These are phyloP conservation scores for Lentinula raphanica DNA, from an alignment of 768 basidiomycete genomes.

Conservation along the genomic window DNA sequence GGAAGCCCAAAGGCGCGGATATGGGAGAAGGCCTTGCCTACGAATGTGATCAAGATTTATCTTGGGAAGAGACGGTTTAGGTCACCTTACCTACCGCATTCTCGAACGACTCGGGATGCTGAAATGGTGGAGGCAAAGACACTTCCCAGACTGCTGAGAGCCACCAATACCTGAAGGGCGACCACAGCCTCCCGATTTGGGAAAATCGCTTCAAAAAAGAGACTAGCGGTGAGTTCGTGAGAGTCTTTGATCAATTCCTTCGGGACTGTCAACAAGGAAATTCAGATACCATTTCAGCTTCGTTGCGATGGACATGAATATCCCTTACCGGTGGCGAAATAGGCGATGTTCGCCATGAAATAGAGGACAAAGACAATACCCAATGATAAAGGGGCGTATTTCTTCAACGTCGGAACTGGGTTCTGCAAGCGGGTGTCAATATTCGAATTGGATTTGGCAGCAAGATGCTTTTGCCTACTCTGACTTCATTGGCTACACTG, in stretches of 20 bases:
- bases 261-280: too few relatives aligned
- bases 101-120: constrained; percentile 40
- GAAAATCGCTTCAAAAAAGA: constrained; percentile 49
- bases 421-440: constrained; percentile 24
- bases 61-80: not conserved
- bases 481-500: constrained; percentile 38
- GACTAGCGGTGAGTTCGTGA: constrained; percentile 39
- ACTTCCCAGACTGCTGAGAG: constrained; percentile 36
- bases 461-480: not conserved
- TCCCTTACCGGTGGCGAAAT: constrained; percentile 29
- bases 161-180: constrained; percentile 33
- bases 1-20: constrained; percentile 43
- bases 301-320: not conserved
- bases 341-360: constrained; percentile 40
- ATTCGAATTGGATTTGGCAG: too few relatives aligned
- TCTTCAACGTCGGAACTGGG: constrained; percentile 41
- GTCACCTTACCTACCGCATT: constrained; percentile 30
- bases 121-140: constrained; percentile 33
- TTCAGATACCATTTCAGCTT: not conserved
- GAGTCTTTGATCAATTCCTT: constrained; percentile 37
- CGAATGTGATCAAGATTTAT: not conserved
- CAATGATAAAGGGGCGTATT: constrained; percentile 41
- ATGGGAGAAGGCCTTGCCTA: constrained; percentile 49
- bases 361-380: constrained; percentile 41
- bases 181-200: constrained; percentile 30